Base-by-base conservation (phyloP, 1,284 basidiomycete genomes). In the Boletus sp. region DNA sequence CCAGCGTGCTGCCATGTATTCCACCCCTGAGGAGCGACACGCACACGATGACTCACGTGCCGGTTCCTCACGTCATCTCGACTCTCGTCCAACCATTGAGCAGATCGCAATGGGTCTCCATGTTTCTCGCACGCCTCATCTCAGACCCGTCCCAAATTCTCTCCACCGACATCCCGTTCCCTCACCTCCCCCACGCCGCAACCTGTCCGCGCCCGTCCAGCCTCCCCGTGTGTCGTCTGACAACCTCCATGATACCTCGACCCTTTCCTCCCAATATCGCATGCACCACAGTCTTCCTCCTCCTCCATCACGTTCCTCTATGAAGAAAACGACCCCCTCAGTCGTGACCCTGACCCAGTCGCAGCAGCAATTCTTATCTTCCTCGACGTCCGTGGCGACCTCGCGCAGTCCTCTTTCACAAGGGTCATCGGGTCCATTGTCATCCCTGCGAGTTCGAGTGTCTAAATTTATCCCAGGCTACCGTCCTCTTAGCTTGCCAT, bases 71-170 rank as follows among this genome's bases (percentile, higher is more conserved):
- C 70, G 69, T 53, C 63, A 72, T 48, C 63, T 68, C 45, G 66
- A 74, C 56, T 60, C 71, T 25, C 80, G 75, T n/a, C 84, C 84
- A 2, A 82, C 81, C 44, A 72, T 84, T 37, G 78, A 82, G 57
- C 83, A 86, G 64, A 86, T 86, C 53, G 80, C 82, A 14, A 87
- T 86, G 82, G 84, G 83, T 20, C 72, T 86, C 17, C 84, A 86
- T 62, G 69, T 84, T 25, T 87, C 84, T 10, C 78, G 81, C 36
- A 87, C 84, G 2, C 83, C 84, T 5, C 82, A 86, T 60, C 64
- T 86, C 23, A 74, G 78, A 44, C 70, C 75, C 19, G 25, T 43
- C 30, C 23, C 49, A 13, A 54, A 39, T 35, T 41, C 60, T 13
- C 52, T 47, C 37, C 61, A 55, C 8, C 55, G 58, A 27, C 40